Evolutionary conservation across 2,329 filamentous ascomycete species (phyloP).

Genomic region (Fusarium oligoseptatum): DNA sequence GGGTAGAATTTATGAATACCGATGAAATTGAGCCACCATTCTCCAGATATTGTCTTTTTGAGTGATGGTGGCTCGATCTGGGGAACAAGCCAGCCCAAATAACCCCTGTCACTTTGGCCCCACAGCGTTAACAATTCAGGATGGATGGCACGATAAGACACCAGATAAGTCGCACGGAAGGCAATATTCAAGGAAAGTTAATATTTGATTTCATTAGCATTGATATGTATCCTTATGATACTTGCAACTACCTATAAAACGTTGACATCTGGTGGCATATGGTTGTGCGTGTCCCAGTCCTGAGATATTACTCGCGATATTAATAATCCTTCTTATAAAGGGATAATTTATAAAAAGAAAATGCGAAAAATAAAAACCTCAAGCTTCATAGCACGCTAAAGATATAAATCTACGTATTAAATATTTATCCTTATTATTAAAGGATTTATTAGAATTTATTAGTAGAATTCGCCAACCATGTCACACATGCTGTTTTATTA

Average conservation of each 20-base stretch:
- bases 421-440: background rate
- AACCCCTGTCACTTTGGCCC: background rate
- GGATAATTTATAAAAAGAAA: background rate
- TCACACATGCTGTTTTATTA: background rate
- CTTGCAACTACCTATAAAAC: too few species aligned
- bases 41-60: background rate
- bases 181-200: background rate
- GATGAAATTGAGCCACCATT: background rate
- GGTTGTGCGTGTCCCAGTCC: too few species aligned
- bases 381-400: background rate
- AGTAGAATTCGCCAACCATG: background rate
- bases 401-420: background rate
- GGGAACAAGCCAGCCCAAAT: background rate
- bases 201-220: too few species aligned
- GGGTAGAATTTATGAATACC: background rate
- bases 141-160: background rate
- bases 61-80: background rate
- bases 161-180: too few species aligned
- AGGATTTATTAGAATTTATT: too few species aligned
- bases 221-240: too few species aligned
- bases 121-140: background rate
- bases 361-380: background rate
- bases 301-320: too few species aligned
- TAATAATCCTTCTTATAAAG: too few species aligned
- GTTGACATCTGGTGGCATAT: too few species aligned